phyloP scores from a whole-genome alignment of 1,139 yeast species.

The Suhomyces ambrosiae region DNA sequence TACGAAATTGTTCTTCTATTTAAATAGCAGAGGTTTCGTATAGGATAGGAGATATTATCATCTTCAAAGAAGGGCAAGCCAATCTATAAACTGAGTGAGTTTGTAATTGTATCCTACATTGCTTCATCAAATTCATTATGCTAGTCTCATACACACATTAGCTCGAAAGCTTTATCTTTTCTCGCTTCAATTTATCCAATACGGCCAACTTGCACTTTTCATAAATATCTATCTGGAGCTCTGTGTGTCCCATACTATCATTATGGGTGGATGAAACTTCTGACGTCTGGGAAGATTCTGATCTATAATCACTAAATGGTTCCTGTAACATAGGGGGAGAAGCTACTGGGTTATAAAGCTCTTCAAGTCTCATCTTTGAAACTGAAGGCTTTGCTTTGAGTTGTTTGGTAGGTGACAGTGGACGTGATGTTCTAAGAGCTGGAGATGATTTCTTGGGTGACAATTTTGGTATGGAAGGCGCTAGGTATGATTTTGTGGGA shows the following conservation, averaged over 20 bases:
- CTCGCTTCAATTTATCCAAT: slow-evolving; percentile 24
- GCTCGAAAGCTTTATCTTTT: slow-evolving; percentile 15
- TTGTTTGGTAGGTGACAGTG: slow-evolving; percentile 11
- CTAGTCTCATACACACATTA: too few relatives aligned
- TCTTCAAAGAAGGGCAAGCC: too few relatives aligned
- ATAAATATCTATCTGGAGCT: slow-evolving; percentile 22
- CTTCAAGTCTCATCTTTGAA: slow-evolving; percentile 25
- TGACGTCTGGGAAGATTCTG: slow-evolving; percentile 10
- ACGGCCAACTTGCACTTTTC: slow-evolving; percentile 34
- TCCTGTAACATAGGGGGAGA: slow-evolving; percentile 20
- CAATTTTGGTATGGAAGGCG: slow-evolving; percentile 13
- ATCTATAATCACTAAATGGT: slow-evolving; percentile 8
- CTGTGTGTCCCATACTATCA: slow-evolving; percentile 3
- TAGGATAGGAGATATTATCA: too few relatives aligned
- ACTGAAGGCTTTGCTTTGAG: slow-evolving; percentile 28
- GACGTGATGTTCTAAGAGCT: slow-evolving; percentile 11
- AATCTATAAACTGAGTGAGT: too few relatives aligned
- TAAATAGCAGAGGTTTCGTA: neutral
- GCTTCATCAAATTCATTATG: too few relatives aligned
- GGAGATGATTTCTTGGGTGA: slow-evolving; percentile 23
- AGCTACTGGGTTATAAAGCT: slow-evolving; percentile 29
- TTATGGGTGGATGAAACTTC: slow-evolving; percentile 4
- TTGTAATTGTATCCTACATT: too few relatives aligned
- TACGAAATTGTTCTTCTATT: neutral
- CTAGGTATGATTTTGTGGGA: slow-evolving; percentile 1